Evolutionary conservation across 2,329 filamentous ascomycete species (phyloP).

Genomic region (Passalora sequoiae): DNA sequence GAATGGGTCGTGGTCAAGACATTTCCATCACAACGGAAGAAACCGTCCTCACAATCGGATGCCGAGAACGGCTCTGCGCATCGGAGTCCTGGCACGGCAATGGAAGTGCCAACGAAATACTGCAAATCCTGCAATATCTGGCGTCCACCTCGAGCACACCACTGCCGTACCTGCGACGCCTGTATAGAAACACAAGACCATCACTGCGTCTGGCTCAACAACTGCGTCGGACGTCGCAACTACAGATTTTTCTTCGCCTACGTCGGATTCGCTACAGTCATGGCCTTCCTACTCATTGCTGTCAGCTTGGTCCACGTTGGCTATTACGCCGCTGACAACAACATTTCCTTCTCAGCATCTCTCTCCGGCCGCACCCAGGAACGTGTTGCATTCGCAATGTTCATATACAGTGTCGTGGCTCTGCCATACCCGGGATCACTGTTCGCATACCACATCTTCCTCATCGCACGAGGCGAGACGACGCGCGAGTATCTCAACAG

Average conservation of each 20-base stretch:
- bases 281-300: constrained; percentile 69
- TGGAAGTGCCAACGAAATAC: constrained; percentile 98
- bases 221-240: constrained; percentile 93
- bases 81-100: constrained; percentile 58
- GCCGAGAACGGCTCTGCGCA: constrained; percentile 17
- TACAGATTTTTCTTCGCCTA: constrained; percentile 98
- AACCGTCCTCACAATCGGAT: constrained; percentile 10
- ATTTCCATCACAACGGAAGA: constrained; percentile 18
- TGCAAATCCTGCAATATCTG: constrained; percentile 97
- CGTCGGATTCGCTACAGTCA: constrained; percentile 69
- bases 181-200: constrained; percentile 97
- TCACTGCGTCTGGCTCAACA: constrained; percentile 98
- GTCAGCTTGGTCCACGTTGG: constrained; percentile 77
- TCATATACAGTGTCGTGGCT: constrained; percentile 72
- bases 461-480: constrained; percentile 86
- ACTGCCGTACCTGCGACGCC: constrained; percentile 94
- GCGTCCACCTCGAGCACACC: constrained; percentile 90
- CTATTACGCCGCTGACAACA: constrained; percentile 60
- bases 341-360: constrained; percentile 65
- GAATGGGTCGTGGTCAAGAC: constrained; percentile 79
- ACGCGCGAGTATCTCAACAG: constrained; percentile 94
- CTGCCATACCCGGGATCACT: constrained; percentile 78
- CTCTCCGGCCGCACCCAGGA: constrained; percentile 26
- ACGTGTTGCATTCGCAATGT: constrained; percentile 64
- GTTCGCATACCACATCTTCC: constrained; percentile 82